Evolutionary conservation across 208 protist genomes (phyloP).

Genomic region (Leishmania mexicana): DNA sequence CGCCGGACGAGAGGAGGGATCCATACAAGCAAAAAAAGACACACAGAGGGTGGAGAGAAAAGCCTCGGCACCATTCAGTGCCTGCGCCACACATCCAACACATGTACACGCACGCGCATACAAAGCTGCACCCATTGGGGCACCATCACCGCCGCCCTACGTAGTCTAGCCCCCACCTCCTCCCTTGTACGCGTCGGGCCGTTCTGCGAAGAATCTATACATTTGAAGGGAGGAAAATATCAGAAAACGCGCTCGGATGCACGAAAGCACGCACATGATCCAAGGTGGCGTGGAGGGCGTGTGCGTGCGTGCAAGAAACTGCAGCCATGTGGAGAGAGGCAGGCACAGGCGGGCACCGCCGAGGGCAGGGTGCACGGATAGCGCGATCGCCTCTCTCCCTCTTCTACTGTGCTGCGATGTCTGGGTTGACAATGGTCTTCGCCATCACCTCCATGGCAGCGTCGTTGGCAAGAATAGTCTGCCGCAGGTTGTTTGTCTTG

Average conservation of each 20-base stretch:
- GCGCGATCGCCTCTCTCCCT: background rate
- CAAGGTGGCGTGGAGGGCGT: background rate
- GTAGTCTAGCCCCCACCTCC: background rate
- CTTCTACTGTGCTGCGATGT: slow-evolving; percentile 40
- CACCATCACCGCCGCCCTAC: background rate
- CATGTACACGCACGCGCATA: background rate
- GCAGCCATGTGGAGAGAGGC: background rate
- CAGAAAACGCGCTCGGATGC: background rate
- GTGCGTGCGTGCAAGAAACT: background rate
- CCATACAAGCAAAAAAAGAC: background rate
- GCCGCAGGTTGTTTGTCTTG: slow-evolving; percentile 84
- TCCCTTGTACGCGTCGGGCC: background rate
- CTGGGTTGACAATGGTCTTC: slow-evolving; percentile 80
- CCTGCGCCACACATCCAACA: background rate
- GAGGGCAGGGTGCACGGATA: background rate
- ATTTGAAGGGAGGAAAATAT: background rate
- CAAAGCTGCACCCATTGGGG: background rate
- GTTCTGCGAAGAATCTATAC: background rate
- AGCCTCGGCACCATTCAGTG: background rate
- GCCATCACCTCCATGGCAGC: slow-evolving; percentile 80
- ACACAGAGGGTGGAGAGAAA: background rate
- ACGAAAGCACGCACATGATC: background rate
- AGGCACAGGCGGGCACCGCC: background rate
- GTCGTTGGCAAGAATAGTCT: slow-evolving; percentile 82
- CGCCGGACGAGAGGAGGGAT: background rate